Evolutionary conservation across 2,329 filamentous ascomycete genomes (phyloP), one percentile per base, ranked within the genome.

Genomic region (Verticillium isaacii): DNA sequence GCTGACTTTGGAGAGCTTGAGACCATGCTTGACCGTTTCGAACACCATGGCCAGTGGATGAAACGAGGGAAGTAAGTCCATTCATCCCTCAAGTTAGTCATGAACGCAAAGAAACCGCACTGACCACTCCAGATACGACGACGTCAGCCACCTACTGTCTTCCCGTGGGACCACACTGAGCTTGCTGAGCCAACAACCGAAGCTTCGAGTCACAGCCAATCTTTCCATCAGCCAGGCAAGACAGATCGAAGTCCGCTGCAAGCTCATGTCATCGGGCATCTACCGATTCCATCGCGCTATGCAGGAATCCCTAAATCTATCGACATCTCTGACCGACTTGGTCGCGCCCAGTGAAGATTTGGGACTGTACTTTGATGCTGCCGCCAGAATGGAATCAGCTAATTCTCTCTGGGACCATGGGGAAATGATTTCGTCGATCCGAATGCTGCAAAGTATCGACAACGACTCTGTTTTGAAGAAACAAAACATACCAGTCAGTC

Each of bases 351-450:
- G 91, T 71, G 82, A 84, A 63, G 80, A 85, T 0, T 75, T 92
- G n/a, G 91, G 90, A 0, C 77, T 98, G 2, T 85, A 88, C 62
- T 86, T 97, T 55, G 89, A 93, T 70, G 90, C 88, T 14, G 88
- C 88, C 14, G 86, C 93, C 45, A 87, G 89, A 65, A 85, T 94
- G 60, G 95, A 98, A 73, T 86, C 91, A 8, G 93, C 96, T 12
- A 92, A 90, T 69, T 92, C 96, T 7, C 79, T 99, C 1, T 99
- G 95, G 94, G 92, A 96, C 65, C 90, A 97, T 71, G 93, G 93
- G 14, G 94, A 99, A 74, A 91, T 92, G 79, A 86, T 89, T 23
- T 87, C 91, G 0, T 97, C 95, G 0, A 97, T 99, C 63, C 85
- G 89, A 41, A 93, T 98, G 83, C 85, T 98, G 23, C 90, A 94